These are phyloP conservation scores for Pistacia integerrima DNA, from an alignment of 345 rosid species.

Conservation along the genomic window DNA sequence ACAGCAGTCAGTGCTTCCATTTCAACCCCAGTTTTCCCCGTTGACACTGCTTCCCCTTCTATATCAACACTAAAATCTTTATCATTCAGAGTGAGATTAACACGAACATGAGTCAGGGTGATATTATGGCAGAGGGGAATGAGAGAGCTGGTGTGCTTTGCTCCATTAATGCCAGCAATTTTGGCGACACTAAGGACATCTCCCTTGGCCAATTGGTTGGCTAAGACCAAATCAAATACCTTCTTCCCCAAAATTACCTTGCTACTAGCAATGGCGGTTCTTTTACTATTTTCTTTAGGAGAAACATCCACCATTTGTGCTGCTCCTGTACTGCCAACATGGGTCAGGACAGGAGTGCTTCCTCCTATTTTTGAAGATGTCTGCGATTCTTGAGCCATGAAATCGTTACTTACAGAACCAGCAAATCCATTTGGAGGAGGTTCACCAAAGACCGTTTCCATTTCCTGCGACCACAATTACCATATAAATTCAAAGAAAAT, in stretches of 20 bases:
- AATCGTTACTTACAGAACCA: constrained; percentile 32
- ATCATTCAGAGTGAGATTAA: constrained; percentile 65
- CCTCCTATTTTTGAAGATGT: constrained; percentile 23
- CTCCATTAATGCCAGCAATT: constrained; percentile 87
- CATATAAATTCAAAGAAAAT: not conserved
- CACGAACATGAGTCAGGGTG: constrained; percentile 58
- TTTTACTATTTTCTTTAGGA: constrained; percentile 57
- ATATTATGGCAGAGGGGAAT: constrained; percentile 93
- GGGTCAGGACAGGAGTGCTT: constrained; percentile 48
- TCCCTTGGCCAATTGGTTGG: constrained; percentile 87
- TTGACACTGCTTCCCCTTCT: constrained; percentile 79
- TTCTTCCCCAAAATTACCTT: constrained; percentile 69
- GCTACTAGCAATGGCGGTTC: constrained; percentile 80
- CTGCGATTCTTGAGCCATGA: constrained; percentile 28
- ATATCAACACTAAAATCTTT: constrained; percentile 66
- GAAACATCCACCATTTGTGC: constrained; percentile 98
- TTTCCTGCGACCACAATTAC: constrained; percentile 54
- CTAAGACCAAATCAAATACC: constrained; percentile 77
- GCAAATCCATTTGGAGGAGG: constrained; percentile 51
- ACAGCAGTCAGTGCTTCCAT: constrained; percentile 96
- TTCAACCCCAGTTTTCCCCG: constrained; percentile 88
- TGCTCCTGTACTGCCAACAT: constrained; percentile 61
- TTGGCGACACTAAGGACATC: constrained; percentile 93
- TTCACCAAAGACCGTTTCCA: constrained; percentile 83
- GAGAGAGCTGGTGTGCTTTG: constrained; percentile 82